phyloP scores from a whole-genome alignment of 129 eudicot genomes.

The Solidago caesia region DNA sequence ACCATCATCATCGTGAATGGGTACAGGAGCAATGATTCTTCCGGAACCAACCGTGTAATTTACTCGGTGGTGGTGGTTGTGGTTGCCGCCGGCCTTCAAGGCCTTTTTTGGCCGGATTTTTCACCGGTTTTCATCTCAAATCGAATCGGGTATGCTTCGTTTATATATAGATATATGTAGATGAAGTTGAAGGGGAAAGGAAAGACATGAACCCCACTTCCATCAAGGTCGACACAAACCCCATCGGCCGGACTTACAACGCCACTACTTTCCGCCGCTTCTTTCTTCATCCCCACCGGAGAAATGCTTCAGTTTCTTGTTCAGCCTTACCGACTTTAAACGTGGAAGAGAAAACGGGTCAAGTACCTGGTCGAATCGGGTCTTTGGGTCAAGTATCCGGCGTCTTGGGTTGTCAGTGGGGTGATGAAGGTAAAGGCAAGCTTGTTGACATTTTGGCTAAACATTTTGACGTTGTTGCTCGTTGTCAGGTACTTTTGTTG shows the following conservation, averaged over 20 bases:
- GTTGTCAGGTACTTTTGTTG: slow-evolving; percentile 65
- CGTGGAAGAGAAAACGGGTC: slow-evolving; percentile 26
- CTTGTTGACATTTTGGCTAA: slow-evolving; percentile 90
- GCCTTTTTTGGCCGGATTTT: no score
- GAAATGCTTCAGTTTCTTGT: slow-evolving; percentile 26
- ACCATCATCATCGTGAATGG: no score
- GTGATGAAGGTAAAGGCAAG: slow-evolving; percentile 98
- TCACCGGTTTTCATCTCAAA: no score
- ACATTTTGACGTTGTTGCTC: slow-evolving; percentile 90
- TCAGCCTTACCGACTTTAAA: slow-evolving; percentile 27
- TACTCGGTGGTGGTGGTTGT: no score
- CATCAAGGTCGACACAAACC: slow-evolving; percentile 37
- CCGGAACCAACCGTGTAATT: no score
- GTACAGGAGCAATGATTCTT: no score
- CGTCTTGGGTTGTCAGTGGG: slow-evolving; percentile 97
- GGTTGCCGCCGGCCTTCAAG: no score
- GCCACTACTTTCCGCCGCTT: neutral
- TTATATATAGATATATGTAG: no score
- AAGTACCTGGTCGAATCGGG: slow-evolving; percentile 50
- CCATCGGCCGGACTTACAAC: slow-evolving; percentile 13
- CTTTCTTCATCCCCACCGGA: slow-evolving; percentile 2
- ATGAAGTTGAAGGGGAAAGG: no score
- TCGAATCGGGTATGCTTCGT: no score
- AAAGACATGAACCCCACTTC: slow-evolving; percentile 36
- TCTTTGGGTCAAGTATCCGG: slow-evolving; percentile 82